A percentile compares a stretch with the other conserved stretches of the same genome.
phyloP scores from a whole-genome alignment of 2,329 filamentous ascomycete genomes.

The Phoma sp. region DNA sequence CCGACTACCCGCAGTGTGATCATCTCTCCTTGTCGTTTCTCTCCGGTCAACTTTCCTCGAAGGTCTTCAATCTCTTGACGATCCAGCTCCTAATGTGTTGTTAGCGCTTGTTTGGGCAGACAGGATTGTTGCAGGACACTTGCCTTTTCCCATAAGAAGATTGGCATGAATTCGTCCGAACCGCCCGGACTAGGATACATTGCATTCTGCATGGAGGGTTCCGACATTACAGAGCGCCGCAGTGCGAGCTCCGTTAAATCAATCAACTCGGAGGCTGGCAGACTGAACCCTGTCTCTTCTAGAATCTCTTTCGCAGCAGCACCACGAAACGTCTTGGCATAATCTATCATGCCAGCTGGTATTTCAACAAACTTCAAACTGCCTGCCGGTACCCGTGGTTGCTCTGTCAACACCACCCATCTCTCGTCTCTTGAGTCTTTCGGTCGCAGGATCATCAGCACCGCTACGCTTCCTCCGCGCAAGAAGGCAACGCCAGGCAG shows the following conservation, averaged over 20 bases:
- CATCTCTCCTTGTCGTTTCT: background rate
- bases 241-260: background rate
- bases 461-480: background rate
- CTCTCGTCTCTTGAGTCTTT: background rate
- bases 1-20: background rate
- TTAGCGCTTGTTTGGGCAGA: background rate
- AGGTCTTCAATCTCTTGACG: background rate
- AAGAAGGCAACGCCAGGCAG: background rate
- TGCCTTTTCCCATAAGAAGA: background rate
- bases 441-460: background rate
- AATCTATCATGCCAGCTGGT: background rate
- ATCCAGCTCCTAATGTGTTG: background rate
- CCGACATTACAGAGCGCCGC: background rate
- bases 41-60: background rate
- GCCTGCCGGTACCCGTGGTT: background rate
- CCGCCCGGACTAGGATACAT: constrained; percentile 1
- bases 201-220: background rate
- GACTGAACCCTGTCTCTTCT: background rate
- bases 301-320: background rate
- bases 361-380: background rate
- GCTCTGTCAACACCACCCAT: background rate
- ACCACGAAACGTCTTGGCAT: background rate
- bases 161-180: background rate
- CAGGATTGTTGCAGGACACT: background rate
- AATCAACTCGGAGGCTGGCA: background rate